Percentiles rank a stretch among this genome's conserved stretches.
Evolutionary conservation across 495 filamentous ascomycete species (phyloP).

Genomic region (Penicillium chermesinum): DNA sequence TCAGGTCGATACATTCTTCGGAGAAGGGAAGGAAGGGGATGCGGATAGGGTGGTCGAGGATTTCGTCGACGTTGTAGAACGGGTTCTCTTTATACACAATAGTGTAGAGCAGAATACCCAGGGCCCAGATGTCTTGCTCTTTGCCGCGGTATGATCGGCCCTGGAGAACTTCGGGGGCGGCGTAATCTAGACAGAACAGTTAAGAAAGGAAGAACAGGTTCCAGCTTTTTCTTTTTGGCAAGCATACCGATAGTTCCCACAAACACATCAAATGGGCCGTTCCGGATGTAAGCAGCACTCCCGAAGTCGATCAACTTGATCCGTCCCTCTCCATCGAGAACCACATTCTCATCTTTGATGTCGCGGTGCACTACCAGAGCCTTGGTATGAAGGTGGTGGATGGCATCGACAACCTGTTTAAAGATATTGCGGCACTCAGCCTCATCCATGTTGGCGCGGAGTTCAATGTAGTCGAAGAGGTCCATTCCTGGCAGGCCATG

Average conservation of each 20-base stretch:
- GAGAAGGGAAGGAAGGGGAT: constrained; percentile 84
- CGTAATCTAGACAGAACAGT: constrained; percentile 67
- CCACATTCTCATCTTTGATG: constrained; percentile 98
- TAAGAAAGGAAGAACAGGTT: not conserved
- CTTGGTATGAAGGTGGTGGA: constrained; percentile 88
- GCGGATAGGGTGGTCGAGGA: constrained; percentile 91
- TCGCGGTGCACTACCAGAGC: constrained; percentile 92
- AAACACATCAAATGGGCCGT: constrained; percentile 97
- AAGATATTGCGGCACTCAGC: constrained; percentile 92
- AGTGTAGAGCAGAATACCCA: constrained; percentile 97
- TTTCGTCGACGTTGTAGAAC: constrained; percentile 98
- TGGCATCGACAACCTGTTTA: constrained; percentile 79
- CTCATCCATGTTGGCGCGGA: constrained; percentile 95
- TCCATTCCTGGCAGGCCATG: constrained; percentile 98
- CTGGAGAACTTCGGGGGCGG: constrained; percentile 92
- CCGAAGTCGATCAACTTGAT: constrained; percentile 99
- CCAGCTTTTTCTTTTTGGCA: not conserved
- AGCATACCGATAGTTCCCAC: constrained; percentile 93
- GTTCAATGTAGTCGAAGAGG: constrained; percentile 97
- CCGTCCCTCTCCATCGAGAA: constrained; percentile 88
- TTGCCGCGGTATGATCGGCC: constrained; percentile 90
- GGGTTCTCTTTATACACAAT: constrained; percentile 99
- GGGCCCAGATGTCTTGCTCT: constrained; percentile 97
- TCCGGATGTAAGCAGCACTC: constrained; percentile 96
- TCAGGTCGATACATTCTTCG: constrained; percentile 83